phyloP scores from a whole-genome alignment of 164 flowering plant species.

The Annona squamosa region DNA sequence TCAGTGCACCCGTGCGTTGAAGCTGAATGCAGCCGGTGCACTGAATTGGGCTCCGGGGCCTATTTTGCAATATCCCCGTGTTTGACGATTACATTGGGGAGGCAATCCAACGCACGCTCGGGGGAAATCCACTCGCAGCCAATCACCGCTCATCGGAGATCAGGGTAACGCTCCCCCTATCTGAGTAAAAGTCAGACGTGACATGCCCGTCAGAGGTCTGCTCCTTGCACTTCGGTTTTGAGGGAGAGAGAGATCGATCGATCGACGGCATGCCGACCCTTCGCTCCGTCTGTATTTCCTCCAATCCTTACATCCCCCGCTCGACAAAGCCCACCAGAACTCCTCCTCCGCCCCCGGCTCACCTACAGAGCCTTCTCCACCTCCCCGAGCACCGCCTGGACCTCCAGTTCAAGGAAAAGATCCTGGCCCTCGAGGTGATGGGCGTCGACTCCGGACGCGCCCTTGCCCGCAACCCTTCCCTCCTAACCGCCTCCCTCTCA shows the following conservation, averaged over 20 bases:
- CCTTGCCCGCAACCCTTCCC: conserved; percentile 71
- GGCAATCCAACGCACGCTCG: neutral
- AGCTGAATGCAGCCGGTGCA: too few relatives aligned
- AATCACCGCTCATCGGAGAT: conserved; percentile 6
- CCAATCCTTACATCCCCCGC: conserved; percentile 19
- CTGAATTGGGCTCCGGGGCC: too few relatives aligned
- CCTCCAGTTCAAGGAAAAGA: conserved; percentile 71
- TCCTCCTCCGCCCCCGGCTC: conserved; percentile 38
- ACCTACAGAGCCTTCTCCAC: conserved; percentile 50
- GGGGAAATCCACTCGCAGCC: conserved; percentile 24
- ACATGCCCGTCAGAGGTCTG: too few relatives aligned
- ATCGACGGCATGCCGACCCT: conserved; percentile 23
- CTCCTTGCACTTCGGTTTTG: neutral
- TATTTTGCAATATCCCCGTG: too few relatives aligned
- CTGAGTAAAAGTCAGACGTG: conserved; percentile 5
- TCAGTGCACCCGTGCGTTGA: too few relatives aligned
- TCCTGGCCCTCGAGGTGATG: conserved; percentile 87
- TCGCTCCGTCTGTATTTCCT: conserved; percentile 36
- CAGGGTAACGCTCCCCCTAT: conserved; percentile 13
- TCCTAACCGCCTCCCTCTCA: conserved; percentile 53
- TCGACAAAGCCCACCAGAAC: conserved; percentile 42
- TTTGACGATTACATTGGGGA: neutral
- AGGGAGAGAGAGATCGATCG: neutral
- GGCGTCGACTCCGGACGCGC: conserved; percentile 87
- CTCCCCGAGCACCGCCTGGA: conserved; percentile 37